phyloP scores from a whole-genome alignment of 306 rosid genomes.

The Vicia sativa region DNA sequence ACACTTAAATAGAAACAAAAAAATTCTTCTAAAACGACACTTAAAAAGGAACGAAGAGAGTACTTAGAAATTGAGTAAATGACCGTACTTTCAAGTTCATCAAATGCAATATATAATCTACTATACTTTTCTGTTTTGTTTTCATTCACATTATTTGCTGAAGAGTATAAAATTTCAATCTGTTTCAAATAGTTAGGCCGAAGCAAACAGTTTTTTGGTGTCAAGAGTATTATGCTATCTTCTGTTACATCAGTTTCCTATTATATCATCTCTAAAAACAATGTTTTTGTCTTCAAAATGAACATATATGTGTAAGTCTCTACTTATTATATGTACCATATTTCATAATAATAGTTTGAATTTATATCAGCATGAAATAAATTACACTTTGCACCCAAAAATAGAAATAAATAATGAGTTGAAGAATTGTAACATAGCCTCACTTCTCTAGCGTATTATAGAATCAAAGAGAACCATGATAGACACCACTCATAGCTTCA shows the following conservation, averaged over 20 bases:
- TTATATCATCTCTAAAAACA: too few species aligned
- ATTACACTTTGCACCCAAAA: background rate
- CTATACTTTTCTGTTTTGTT: background rate
- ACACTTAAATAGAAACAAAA: too few species aligned
- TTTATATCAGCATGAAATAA: background rate
- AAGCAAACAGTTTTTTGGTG: background rate
- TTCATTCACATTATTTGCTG: background rate
- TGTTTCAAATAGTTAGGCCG: background rate
- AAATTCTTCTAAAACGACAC: too few species aligned
- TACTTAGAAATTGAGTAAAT: too few species aligned
- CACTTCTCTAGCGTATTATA: background rate
- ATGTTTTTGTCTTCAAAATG: too few species aligned
- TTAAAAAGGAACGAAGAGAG: too few species aligned
- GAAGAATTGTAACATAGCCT: background rate
- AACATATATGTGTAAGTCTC: too few species aligned
- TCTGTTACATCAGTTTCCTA: background rate
- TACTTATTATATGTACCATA: too few species aligned
- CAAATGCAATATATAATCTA: too few species aligned
- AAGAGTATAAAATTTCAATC: background rate
- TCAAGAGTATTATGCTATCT: background rate
- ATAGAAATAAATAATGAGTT: background rate
- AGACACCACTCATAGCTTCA: background rate
- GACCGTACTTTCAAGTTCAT: too few species aligned
- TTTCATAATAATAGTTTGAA: background rate
- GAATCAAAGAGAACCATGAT: background rate